Base-by-base conservation (phyloP, 2,329 filamentous ascomycete genomes). In the Leptographium flavum region DNA sequence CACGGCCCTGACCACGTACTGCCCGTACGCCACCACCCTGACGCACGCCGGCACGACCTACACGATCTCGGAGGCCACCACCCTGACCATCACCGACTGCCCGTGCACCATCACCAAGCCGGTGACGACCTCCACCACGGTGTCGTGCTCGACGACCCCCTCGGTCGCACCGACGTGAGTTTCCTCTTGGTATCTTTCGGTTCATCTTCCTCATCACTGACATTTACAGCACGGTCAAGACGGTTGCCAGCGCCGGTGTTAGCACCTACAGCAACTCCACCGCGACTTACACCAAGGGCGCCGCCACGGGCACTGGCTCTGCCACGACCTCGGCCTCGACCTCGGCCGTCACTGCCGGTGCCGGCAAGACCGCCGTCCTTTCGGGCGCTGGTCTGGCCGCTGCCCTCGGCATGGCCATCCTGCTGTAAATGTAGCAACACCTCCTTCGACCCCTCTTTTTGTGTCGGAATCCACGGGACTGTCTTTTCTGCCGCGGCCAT, bases 1-100 rank as follows among this genome's bases (percentile, higher is more conserved):
- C 52, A 78, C 76, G 47, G 63, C 67, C 47, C 75, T 75, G 68
- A 78, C 73, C 65, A 87, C 81, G 59, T 84, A 71, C 76, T 87
- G 83, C 76, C 80, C 82, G 21, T 68, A 59, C 54, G 62, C 81
- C 53, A 85, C 81, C 55, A 63, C 68, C 55, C 64, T 85, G 63
- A 74, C 72, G 57, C 69, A 81, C 66, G 73, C 71, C 60, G 68
- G 64, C 64, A 68, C 72, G 61, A 83, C 79, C 65, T 83, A 82
- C 72, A 81, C 73, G 56, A 68, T 86, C 64, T 78, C 78, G 53
- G 67, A 72, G 73, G 64, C 79, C 60, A 80, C 77, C 61, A 80
- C 76, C 61, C 60, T 77, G 51, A 76, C 70, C 54, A 68, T 80
- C 46, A 76, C 76, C 56, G 69, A 81, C 71, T 82, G 80, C 73